These are phyloP conservation scores for Saturnispora saitoi DNA, from an alignment of 805 yeast genomes.

Conservation along the genomic window DNA sequence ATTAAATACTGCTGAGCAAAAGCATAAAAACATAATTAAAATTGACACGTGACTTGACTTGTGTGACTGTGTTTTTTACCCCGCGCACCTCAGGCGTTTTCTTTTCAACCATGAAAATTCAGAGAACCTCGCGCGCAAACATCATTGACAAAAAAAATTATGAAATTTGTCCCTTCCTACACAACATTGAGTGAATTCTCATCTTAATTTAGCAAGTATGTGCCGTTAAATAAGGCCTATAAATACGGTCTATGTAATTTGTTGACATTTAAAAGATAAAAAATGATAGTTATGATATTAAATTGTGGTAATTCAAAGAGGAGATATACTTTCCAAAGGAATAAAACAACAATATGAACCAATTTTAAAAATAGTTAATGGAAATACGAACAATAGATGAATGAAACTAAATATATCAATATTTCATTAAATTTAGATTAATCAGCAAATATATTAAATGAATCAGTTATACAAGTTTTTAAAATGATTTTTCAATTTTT, in stretches of 20 bases:
- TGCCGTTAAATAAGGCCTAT: neutral
- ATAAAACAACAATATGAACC: no score
- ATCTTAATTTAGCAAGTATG: constrained; percentile 9
- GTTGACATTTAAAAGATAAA: neutral
- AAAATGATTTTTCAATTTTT: no score
- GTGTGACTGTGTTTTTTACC: neutral
- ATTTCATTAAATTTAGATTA: no score
- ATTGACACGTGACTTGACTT: neutral
- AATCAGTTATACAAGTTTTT: no score
- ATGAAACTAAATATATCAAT: no score
- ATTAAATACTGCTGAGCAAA: neutral
- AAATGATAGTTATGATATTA: no score
- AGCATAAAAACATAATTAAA: neutral
- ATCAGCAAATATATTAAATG: no score
- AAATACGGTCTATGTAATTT: neutral
- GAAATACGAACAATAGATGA: no score
- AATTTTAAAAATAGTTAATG: no score
- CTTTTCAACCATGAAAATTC: neutral
- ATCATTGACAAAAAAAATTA: constrained; percentile 1
- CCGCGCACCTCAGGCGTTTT: constrained; percentile 1
- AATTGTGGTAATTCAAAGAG: no score
- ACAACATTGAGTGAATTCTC: neutral
- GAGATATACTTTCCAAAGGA: no score
- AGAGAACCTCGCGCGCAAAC: neutral
- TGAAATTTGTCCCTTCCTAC: constrained; percentile 1